These are phyloP conservation scores for Metschnikowia lunata DNA, from an alignment of 805 yeast genomes.

Conservation along the genomic window DNA sequence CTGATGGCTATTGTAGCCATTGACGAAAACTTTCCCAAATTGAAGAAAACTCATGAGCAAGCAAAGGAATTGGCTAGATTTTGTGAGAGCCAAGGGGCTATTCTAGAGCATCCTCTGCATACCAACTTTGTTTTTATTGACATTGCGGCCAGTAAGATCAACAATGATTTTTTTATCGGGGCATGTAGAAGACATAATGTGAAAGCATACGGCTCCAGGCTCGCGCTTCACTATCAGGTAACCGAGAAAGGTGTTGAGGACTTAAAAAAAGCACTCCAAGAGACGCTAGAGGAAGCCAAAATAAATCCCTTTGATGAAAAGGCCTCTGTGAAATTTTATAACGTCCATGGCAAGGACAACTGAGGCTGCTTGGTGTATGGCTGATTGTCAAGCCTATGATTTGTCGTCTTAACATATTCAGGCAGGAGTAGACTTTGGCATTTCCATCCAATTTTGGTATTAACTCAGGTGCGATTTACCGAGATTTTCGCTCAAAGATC, in stretches of 20 bases:
- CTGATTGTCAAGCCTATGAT: too few relatives aligned
- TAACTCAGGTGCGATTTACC: too few relatives aligned
- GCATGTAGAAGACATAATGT: slow-evolving; percentile 19
- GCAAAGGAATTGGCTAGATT: slow-evolving; percentile 34
- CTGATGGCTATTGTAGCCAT: slow-evolving; percentile 40
- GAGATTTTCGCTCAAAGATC: too few relatives aligned
- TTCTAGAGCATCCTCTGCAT: slow-evolving; percentile 35
- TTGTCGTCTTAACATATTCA: too few relatives aligned
- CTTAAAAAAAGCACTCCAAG: slow-evolving; percentile 18
- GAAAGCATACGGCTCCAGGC: slow-evolving; percentile 14
- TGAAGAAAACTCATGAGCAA: slow-evolving; percentile 28
- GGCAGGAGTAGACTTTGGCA: too few relatives aligned
- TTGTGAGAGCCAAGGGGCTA: slow-evolving; percentile 26
- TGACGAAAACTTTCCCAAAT: slow-evolving; percentile 34
- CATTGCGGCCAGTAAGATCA: slow-evolving; percentile 26
- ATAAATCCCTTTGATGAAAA: slow-evolving; percentile 11
- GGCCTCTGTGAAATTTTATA: slow-evolving; percentile 9
- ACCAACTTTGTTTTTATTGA: slow-evolving; percentile 42
- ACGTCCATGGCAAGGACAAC: slow-evolving; percentile 6
- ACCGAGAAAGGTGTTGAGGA: slow-evolving; percentile 27
- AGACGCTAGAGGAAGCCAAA: slow-evolving; percentile 17
- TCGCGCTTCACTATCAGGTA: slow-evolving; percentile 37
- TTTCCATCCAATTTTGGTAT: too few relatives aligned
- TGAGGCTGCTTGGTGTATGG: not conserved
- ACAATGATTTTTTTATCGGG: slow-evolving; percentile 20